Evolutionary conservation across 257 asterid genomes (phyloP).

Genomic region (Rauvolfia tetraphylla): DNA sequence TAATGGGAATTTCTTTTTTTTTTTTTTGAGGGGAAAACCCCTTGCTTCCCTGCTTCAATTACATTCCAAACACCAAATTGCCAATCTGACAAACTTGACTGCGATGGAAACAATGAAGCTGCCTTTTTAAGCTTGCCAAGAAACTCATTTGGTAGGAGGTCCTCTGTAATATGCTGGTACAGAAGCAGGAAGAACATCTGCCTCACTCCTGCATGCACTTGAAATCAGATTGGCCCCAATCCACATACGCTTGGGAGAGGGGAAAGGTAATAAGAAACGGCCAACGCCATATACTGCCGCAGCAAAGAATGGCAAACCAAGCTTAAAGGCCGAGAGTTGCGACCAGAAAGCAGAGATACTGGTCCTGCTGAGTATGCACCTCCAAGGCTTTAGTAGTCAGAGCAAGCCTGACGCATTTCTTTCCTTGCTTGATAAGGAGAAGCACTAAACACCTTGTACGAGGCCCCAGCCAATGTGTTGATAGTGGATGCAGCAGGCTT

Average conservation of each 20-base stretch:
- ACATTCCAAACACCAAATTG: slow-evolving; percentile 2
- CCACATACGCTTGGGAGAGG: slow-evolving; percentile 48
- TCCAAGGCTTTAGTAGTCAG: slow-evolving; percentile 54
- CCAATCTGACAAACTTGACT: slow-evolving; percentile 15
- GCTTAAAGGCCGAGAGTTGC: slow-evolving; percentile 53
- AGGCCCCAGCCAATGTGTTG: slow-evolving; percentile 58
- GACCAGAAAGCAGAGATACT: slow-evolving; percentile 50
- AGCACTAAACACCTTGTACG: slow-evolving; percentile 52
- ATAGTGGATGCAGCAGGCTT: slow-evolving; percentile 63
- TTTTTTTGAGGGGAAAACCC: no score
- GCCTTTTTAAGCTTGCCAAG: background rate
- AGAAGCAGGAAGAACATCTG: slow-evolving; percentile 55
- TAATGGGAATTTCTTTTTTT: no score
- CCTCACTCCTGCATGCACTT: slow-evolving; percentile 51
- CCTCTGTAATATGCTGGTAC: slow-evolving; percentile 50
- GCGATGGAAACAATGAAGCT: background rate
- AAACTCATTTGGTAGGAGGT: slow-evolving; percentile 29
- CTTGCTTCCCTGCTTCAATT: background rate
- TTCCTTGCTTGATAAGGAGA: slow-evolving; percentile 57
- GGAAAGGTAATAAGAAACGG: slow-evolving; percentile 50
- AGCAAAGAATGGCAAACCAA: slow-evolving; percentile 54
- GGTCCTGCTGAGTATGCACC: slow-evolving; percentile 54
- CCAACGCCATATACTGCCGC: slow-evolving; percentile 58
- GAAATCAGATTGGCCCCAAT: slow-evolving; percentile 36
- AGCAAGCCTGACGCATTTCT: slow-evolving; percentile 63